A percentile compares a stretch with the other conserved stretches of the same genome.
phyloP scores from a whole-genome alignment of 257 asterid species.

The Cinchona pubescens region DNA sequence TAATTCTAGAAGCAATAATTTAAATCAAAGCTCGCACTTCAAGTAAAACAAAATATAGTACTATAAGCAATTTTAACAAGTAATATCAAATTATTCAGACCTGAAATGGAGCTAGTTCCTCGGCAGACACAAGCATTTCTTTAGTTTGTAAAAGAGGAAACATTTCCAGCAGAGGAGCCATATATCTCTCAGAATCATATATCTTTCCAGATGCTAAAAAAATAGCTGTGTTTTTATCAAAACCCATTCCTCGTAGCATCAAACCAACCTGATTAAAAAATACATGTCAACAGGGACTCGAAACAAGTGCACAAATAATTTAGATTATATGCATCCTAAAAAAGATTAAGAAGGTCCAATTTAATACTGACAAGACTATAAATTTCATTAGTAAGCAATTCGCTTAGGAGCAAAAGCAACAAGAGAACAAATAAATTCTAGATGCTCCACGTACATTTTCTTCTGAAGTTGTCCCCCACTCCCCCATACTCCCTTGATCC shows the following conservation, averaged over 20 bases:
- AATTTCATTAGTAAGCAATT: not conserved
- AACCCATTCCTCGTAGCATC: constrained; percentile 99
- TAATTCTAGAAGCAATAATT: constrained; percentile 58
- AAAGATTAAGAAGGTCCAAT: not conserved
- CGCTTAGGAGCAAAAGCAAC: not conserved
- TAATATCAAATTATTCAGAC: constrained; percentile 34
- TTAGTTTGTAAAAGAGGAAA: constrained; percentile 90
- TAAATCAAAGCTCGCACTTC: constrained; percentile 31
- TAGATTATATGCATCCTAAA: not conserved
- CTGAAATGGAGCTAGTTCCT: constrained; percentile 92
- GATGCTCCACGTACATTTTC: not conserved
- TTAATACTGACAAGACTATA: not conserved
- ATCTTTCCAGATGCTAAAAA: constrained; percentile 93
- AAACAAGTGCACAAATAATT: constrained; percentile 1
- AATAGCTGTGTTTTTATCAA: constrained; percentile 73
- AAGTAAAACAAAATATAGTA: constrained; percentile 4
- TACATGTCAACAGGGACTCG: constrained; percentile 15
- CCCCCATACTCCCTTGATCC: not conserved
- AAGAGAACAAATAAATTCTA: not conserved
- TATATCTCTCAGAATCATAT: constrained; percentile 83
- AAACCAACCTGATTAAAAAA: constrained; percentile 73
- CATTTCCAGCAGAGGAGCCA: constrained; percentile 93
- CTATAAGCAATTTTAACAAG: constrained; percentile 1
- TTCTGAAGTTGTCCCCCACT: no score
- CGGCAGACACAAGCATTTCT: constrained; percentile 79